Percentiles rank a stretch among this genome's conserved stretches.
Conservation (phyloP, 2,329 filamentous ascomycete genomes). For the Penicillium verrucosum region DNA sequence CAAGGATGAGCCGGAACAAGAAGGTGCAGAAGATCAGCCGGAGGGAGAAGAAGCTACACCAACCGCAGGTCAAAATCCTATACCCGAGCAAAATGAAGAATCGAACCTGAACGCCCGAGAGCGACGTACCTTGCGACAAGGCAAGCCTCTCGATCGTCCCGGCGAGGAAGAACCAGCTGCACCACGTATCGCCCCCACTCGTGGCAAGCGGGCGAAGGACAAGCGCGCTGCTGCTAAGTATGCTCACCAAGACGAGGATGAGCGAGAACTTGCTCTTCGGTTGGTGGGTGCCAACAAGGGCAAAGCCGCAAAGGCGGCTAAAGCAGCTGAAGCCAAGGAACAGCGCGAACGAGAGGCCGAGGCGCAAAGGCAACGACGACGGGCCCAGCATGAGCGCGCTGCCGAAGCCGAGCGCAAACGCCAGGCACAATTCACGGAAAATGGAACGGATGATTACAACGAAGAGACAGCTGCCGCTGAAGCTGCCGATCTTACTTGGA, state of each 20-base stretch:
- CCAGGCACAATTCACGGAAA: constrained; percentile 70
- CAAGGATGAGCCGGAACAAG: constrained; percentile 2
- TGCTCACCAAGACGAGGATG: constrained; percentile 90
- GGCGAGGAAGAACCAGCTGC: constrained; percentile 17
- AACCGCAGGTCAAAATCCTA: constrained; percentile 23
- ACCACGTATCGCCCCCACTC: constrained; percentile 38
- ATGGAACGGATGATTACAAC: constrained; percentile 59
- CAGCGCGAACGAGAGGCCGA: constrained; percentile 69
- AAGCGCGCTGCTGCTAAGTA: constrained; percentile 90
- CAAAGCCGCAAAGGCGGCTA: constrained; percentile 62
- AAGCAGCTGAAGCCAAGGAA: constrained; percentile 57
- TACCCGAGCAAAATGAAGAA: constrained; percentile 20
- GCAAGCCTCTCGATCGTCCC: constrained; percentile 25
- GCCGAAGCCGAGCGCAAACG: constrained; percentile 62
- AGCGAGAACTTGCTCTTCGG: constrained; percentile 75
- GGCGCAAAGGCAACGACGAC: constrained; percentile 69
- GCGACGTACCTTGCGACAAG: constrained; percentile 36
- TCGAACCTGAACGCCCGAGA: constrained; percentile 45
- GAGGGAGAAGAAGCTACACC: constrained; percentile 19
- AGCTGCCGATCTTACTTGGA: constrained; percentile 58
- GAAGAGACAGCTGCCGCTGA: constrained; percentile 49
- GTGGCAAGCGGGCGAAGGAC: constrained; percentile 76
- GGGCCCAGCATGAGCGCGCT: constrained; percentile 73
- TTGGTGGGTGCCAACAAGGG: constrained; percentile 69
- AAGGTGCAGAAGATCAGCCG: background rate